Percentiles rank a stretch among this genome's conserved stretches.
phyloP scores from a whole-genome alignment of 2,329 filamentous ascomycete genomes.

The Aspergillus costaricaensis region DNA sequence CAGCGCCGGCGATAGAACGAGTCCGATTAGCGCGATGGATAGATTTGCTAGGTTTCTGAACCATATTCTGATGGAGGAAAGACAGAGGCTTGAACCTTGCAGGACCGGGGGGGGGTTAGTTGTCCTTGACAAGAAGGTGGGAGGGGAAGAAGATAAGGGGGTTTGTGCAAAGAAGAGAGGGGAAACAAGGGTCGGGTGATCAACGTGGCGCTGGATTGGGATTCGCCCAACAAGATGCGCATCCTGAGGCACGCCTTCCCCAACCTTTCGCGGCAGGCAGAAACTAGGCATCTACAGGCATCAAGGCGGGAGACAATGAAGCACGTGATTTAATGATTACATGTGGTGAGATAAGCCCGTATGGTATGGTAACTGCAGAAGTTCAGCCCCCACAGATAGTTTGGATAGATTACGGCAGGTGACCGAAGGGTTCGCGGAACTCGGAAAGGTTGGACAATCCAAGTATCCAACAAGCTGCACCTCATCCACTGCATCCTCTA shows the following conservation, averaged over 20 bases:
- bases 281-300: slow-evolving; percentile 7
- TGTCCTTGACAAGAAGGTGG: slow-evolving; percentile 6
- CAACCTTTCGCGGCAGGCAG: background rate
- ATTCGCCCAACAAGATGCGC: slow-evolving; percentile 7
- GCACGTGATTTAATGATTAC: background rate
- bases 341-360: background rate
- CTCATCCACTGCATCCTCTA: background rate
- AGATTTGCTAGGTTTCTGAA: slow-evolving; percentile 18
- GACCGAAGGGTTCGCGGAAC: background rate
- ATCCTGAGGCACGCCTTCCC: slow-evolving; percentile 2
- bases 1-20: slow-evolving; percentile 14
- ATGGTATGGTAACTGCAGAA: background rate
- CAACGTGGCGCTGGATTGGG: slow-evolving; percentile 11
- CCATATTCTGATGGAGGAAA: slow-evolving; percentile 16
- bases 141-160: slow-evolving; percentile 1
- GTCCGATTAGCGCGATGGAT: slow-evolving; percentile 15
- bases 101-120: background rate
- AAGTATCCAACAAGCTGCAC: background rate
- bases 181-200: slow-evolving; percentile 9
- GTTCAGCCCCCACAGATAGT: background rate
- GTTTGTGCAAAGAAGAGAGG: slow-evolving; percentile 3
- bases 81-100: background rate
- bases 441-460: background rate
- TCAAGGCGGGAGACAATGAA: slow-evolving; percentile 1
- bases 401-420: background rate